Conservation (phyloP, 2,329 filamentous ascomycete genomes). For the Aspergillus tamarii region DNA sequence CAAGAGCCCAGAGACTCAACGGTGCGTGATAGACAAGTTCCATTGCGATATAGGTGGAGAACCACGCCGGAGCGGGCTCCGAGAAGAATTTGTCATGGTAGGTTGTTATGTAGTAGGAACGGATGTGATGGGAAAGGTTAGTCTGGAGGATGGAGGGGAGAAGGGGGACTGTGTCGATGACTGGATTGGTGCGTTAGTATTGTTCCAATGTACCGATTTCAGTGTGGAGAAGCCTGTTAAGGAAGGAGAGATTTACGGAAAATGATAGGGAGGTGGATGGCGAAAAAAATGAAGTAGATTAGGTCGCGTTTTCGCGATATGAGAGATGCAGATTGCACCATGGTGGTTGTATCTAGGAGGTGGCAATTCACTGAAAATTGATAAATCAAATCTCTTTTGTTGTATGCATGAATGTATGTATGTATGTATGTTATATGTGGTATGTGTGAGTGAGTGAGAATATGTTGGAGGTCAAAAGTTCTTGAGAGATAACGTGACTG, state of each 20-base stretch:
- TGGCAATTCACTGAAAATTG: background rate
- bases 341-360: slow-evolving; percentile 5
- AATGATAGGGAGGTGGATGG: slow-evolving; percentile 64
- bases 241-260: slow-evolving; percentile 49
- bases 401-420: background rate
- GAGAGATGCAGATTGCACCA: slow-evolving; percentile 22
- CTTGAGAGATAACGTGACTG: background rate
- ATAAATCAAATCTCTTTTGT: background rate
- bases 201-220: background rate
- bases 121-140: slow-evolving; percentile 52
- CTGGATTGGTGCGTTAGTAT: slow-evolving; percentile 38
- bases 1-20: slow-evolving; percentile 61
- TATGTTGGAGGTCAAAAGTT: background rate
- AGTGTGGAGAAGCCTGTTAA: background rate
- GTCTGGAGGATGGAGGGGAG: slow-evolving; percentile 59
- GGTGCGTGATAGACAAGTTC: slow-evolving; percentile 66
- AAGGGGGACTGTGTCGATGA: slow-evolving; percentile 63
- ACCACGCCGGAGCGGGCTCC: slow-evolving; percentile 59
- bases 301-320: slow-evolving; percentile 42
- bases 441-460: background rate
- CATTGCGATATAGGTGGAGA: slow-evolving; percentile 59
- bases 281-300: slow-evolving; percentile 61
- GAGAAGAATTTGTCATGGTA: slow-evolving; percentile 69
- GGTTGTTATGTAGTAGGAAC: slow-evolving; percentile 61
- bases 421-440: background rate